Conservation (phyloP, 2,329 filamentous ascomycete genomes). For the Cladosporium sphaerospermum region DNA sequence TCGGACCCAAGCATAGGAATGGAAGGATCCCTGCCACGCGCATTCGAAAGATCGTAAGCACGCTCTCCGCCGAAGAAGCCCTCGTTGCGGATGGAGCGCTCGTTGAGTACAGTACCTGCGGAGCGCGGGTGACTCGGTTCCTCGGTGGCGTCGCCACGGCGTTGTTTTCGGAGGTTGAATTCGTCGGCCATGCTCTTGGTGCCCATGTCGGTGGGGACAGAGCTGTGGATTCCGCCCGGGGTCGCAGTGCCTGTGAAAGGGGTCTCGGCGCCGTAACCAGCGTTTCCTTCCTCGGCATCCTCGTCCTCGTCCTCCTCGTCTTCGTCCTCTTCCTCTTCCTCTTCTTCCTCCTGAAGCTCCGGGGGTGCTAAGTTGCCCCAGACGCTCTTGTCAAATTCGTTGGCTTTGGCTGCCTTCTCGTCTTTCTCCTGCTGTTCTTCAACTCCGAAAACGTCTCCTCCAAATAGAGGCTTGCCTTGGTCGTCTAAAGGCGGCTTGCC, state of each 20-base stretch:
- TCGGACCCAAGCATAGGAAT: constrained; percentile 75
- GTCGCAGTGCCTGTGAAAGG: constrained; percentile 65
- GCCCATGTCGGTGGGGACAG: constrained; percentile 71
- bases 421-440: constrained; percentile 34
- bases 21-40: constrained; percentile 39
- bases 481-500: constrained; percentile 95
- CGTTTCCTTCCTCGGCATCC: constrained; percentile 60
- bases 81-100: constrained; percentile 75
- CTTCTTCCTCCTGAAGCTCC: constrained; percentile 66
- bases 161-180: constrained; percentile 83
- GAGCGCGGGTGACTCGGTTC: constrained; percentile 67
- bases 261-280: constrained; percentile 62
- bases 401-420: constrained; percentile 48
- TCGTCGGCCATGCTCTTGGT: constrained; percentile 76
- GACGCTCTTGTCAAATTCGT: constrained; percentile 76
- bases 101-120: constrained; percentile 84
- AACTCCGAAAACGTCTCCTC: constrained; percentile 85
- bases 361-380: constrained; percentile 89
- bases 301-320: constrained; percentile 65
- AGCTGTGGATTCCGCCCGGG: constrained; percentile 71
- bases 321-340: constrained; percentile 48
- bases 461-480: constrained; percentile 82
- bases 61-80: constrained; percentile 96
- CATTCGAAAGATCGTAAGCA: constrained; percentile 75
- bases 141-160: constrained; percentile 81